phyloP scores from a whole-genome alignment of 2,329 filamentous ascomycete genomes.

The Cladosporium cucumerinum region DNA sequence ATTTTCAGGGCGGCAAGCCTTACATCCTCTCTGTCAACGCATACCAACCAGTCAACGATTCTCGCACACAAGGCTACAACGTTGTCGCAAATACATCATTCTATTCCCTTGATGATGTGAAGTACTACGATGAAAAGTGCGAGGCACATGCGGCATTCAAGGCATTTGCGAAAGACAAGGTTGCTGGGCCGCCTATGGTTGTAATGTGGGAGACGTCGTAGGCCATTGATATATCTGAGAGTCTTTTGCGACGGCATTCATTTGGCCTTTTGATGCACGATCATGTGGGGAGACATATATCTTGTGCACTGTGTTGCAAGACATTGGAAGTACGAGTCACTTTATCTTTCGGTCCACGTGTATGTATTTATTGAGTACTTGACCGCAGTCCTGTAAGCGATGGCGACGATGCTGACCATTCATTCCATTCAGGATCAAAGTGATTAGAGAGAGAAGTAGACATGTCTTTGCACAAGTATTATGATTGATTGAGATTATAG shows the following conservation, averaged over 20 bases:
- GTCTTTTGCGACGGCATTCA: neutral
- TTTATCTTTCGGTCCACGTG: neutral
- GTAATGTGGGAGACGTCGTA: conserved; percentile 6
- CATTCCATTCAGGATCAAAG: neutral
- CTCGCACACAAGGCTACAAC: conserved; percentile 63
- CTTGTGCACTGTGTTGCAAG: neutral
- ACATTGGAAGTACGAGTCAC: neutral
- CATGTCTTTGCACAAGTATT: neutral
- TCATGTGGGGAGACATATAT: neutral
- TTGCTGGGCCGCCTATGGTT: conserved; percentile 9
- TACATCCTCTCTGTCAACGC: conserved; percentile 63
- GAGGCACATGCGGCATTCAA: conserved; percentile 54
- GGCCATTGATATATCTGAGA: neutral
- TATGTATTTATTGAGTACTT: neutral
- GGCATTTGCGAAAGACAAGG: conserved; percentile 22
- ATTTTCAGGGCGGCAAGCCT: conserved; percentile 61
- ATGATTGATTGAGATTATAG: neutral
- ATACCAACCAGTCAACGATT: conserved; percentile 54
- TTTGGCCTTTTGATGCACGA: neutral
- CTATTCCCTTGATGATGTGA: conserved; percentile 63
- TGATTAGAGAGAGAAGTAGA: neutral
- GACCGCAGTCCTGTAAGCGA: neutral
- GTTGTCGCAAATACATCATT: conserved; percentile 63
- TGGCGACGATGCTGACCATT: neutral
- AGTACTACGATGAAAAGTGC: conserved; percentile 64